Base-by-base conservation (phyloP, 306 rosid genomes). In the Sindora glabra region DNA sequence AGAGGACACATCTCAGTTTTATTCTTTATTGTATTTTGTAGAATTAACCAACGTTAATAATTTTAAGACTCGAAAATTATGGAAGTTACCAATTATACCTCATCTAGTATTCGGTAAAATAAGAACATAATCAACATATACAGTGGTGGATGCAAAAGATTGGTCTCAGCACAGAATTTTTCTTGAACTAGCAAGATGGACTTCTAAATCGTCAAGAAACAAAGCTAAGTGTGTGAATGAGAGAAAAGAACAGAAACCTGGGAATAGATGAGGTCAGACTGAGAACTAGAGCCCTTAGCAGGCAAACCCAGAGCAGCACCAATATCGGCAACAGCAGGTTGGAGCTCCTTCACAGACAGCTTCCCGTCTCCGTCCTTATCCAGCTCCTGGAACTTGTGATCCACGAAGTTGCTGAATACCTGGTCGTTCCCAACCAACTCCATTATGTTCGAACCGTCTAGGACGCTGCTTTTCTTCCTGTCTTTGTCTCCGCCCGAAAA, bases 271-370 rank as follows among this genome's bases (percentile, higher is more conserved):
- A 80, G 86, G 36, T 94, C 95, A 52, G 99, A 86, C 34, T 84
- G 86, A 32, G 89, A 74, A 42, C 85, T 80, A 41, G 89, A 38
- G 8, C 90, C 95, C 54, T 75, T 90, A 65, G 94, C 81, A 59
- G 99, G 99, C 61, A 94, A 75, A 40, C 99, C 99, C 38, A 94
- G 84, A 62, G 97, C 97, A 51, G 89, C 94, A 44, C 99, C 99
- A 26, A 94, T 89, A 75, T 89, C 95, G 58, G 97, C 85, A 53
- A 94, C 97, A 56, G 97, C 96, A 70, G 99, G 99, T 16, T 92
- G 75, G 3, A 94, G 97, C 59, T 94, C 99, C 39, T 82, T 71
- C 64, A 89, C 79, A 3, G 99, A 94, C 52, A 94, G 94, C 21
- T 82, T 69, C 8, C 96, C 99, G 32, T 94, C 99, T 82, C 64